Evolutionary conservation across 345 rosid species (phyloP).

Genomic region (Corchorus capsularis): DNA sequence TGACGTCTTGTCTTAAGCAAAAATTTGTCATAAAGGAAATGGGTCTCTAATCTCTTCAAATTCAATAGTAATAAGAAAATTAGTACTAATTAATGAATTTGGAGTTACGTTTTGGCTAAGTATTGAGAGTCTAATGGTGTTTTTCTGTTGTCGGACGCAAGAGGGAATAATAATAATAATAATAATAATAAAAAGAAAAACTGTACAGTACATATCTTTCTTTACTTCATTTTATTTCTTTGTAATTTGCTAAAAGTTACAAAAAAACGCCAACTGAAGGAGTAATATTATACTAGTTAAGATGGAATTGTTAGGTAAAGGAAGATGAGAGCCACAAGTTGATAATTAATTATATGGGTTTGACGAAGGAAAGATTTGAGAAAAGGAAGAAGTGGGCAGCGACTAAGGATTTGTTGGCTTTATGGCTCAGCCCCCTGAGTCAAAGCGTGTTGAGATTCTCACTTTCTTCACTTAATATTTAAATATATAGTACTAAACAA

Average conservation of each 20-base stretch:
- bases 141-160: not conserved
- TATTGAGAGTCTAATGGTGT: not conserved
- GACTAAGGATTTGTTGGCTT: slow-evolving; percentile 10
- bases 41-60: not conserved
- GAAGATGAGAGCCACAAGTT: slow-evolving; percentile 14
- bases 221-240: not conserved
- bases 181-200: not conserved
- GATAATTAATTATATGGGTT: not conserved
- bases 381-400: slow-evolving; percentile 21
- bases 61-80: not conserved
- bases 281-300: too few relatives aligned
- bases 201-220: not conserved
- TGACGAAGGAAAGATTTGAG: not conserved
- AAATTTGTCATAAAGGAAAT: not conserved
- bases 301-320: slow-evolving; percentile 23
- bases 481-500: not conserved
- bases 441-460: not conserved
- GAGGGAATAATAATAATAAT: not conserved
- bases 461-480: not conserved
- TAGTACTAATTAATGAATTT: too few relatives aligned
- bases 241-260: not conserved
- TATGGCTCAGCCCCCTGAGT: not conserved
- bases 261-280: not conserved
- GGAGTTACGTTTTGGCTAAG: slow-evolving; percentile 4
- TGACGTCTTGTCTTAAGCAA: not conserved